Evolutionary conservation across 495 filamentous ascomycete species (phyloP), one percentile per base, ranked within the genome.

Genomic region (Daldinia childiae): DNA sequence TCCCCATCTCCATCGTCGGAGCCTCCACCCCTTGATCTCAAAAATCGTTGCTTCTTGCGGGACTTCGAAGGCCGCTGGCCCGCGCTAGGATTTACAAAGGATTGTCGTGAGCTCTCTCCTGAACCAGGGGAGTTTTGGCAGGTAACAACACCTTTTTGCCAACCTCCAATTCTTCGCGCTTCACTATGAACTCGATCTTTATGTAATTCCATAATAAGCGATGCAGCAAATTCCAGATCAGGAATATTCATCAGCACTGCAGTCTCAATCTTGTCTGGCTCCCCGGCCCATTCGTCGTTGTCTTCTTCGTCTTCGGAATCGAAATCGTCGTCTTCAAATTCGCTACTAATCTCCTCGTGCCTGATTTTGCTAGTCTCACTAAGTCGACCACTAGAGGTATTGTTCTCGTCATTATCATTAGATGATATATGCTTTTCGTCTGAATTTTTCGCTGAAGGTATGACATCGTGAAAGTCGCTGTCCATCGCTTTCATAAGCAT

Each of bases 131-230:
- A 64, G 1, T 27, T 32, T 19, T 69, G 59, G 32, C 60, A 69
- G 26, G 58, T 64, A 7, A 45, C 36, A 7, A 69, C 34, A 0
- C 50, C 66, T 48, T 14, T 69, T 21, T 69, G 66, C 59, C 66
- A 69, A 12, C 66, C 66, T 17, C 60, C 66, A 38, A 69, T 69
- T 14, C 14, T 69, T 27, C 43, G 30, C 12, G 19, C 66, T 55
- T 69, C 58, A 19, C 43, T 52, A 8, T 64, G 59, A 21, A 55
- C 43, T 6, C 50, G 52, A 51, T 64, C 66, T 26, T 24, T 69
- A 30, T 69, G 66, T 8, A 69, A 39, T 43, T 69, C 39, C 36
- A 69, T 29, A 27, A 69, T 64, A 38, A 69, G 24, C 60, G 54
- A 64, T 19, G 66, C 54, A 17, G 66, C 66, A 14, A 69, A 55